Percentiles rank a stretch among this genome's conserved stretches.
Conservation (phyloP, 2,329 filamentous ascomycete species). For the Hypoxylon sp. region DNA sequence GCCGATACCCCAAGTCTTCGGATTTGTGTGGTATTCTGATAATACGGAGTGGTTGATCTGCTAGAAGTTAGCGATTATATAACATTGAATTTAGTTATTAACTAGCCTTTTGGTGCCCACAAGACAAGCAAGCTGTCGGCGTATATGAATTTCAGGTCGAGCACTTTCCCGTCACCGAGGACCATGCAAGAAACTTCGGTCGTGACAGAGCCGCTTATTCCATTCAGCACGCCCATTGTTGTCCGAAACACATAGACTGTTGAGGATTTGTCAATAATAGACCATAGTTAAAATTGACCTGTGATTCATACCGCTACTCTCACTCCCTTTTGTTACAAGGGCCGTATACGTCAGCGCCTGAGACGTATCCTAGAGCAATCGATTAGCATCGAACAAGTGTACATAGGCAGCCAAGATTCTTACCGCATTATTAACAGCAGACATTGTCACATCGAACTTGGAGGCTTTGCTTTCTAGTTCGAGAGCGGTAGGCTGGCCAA, state of each 20-base stretch:
- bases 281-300: not conserved
- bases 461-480: constrained; percentile 60
- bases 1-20: constrained; percentile 54
- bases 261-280: constrained; percentile 6
- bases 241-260: constrained; percentile 71
- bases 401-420: constrained; percentile 28
- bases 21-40: constrained; percentile 57
- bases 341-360: constrained; percentile 58
- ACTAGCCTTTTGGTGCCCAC: constrained; percentile 58
- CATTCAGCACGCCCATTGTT: constrained; percentile 66
- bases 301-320: constrained; percentile 54
- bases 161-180: constrained; percentile 60
- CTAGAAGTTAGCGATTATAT: constrained; percentile 12
- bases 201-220: constrained; percentile 65
- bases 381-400: constrained; percentile 31
- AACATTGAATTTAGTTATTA: not conserved
- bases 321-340: constrained; percentile 56
- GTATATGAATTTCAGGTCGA: constrained; percentile 77
- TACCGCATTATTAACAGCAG: constrained; percentile 53
- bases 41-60: constrained; percentile 48
- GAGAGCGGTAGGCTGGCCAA: constrained; percentile 68
- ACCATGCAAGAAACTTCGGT: constrained; percentile 58
- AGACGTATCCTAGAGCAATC: constrained; percentile 51
- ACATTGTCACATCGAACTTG: constrained; percentile 72
- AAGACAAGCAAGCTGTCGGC: constrained; percentile 72